phyloP scores from a whole-genome alignment of 768 basidiomycete genomes.

The Podaxis mareebaensis region DNA sequence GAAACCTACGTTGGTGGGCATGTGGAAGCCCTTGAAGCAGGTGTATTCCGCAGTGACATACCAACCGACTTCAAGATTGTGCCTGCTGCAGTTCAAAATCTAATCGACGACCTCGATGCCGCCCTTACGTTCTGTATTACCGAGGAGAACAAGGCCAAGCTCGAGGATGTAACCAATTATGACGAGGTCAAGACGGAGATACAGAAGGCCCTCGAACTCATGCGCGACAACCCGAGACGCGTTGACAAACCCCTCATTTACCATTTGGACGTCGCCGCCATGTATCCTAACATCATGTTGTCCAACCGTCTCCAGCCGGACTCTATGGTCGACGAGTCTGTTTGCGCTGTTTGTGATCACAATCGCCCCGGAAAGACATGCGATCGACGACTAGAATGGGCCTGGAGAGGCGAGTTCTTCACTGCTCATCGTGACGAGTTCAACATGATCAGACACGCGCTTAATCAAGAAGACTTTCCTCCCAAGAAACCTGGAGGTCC shows the following conservation, averaged over 20 bases:
- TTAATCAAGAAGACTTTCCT: conserved; percentile 94
- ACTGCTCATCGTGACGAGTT: conserved; percentile 96
- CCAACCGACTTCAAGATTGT: conserved; percentile 93
- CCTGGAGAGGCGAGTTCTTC: conserved; percentile 98
- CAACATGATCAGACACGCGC: conserved; percentile 97
- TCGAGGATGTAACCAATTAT: conserved; percentile 92
- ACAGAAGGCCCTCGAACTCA: conserved; percentile 71
- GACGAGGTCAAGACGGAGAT: conserved; percentile 88
- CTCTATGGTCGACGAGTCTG: conserved; percentile 94
- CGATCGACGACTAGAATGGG: conserved; percentile 93
- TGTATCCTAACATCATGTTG: conserved; percentile 99
- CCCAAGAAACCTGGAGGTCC: conserved; percentile 72
- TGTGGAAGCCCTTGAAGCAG: conserved; percentile 97
- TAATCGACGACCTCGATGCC: conserved; percentile 92
- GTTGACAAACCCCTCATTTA: conserved; percentile 94
- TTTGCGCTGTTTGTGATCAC: conserved; percentile 97
- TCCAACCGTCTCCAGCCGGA: conserved; percentile 98
- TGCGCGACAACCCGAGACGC: conserved; percentile 90
- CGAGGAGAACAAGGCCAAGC: conserved; percentile 76
- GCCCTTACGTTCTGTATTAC: conserved; percentile 87
- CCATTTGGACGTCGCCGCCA: conserved; percentile 97
- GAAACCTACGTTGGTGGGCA: conserved; percentile 99
- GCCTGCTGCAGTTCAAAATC: conserved; percentile 83
- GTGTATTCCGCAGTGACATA: conserved; percentile 97
- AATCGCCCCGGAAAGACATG: conserved; percentile 96